Evolutionary conservation across 495 filamentous ascomycete genomes (phyloP).

Genomic region (Penicillium crystallinum): DNA sequence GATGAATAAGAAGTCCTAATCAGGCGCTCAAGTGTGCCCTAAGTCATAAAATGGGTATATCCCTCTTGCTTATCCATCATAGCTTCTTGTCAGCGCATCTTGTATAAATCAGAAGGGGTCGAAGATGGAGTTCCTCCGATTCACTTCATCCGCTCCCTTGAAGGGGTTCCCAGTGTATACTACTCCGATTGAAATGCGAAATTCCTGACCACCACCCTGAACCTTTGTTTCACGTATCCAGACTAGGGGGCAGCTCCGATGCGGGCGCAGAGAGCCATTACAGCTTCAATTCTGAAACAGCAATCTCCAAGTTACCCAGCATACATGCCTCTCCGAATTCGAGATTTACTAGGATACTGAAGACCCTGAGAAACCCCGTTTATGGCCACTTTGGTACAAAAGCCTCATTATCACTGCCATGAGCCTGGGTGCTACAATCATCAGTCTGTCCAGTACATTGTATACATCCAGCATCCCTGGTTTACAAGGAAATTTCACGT

Average conservation of each 20-base stretch:
- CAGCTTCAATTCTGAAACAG: neutral
- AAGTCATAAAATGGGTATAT: neutral
- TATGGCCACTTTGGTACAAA: conserved; percentile 18
- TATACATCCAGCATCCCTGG: conserved; percentile 21
- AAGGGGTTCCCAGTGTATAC: neutral
- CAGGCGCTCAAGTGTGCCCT: too few relatives aligned
- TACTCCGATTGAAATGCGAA: neutral
- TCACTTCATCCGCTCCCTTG: neutral
- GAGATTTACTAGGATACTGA: conserved; percentile 8
- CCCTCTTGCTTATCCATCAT: neutral
- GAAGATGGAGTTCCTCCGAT: neutral
- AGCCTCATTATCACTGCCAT: conserved; percentile 9
- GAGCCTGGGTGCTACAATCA: conserved; percentile 14
- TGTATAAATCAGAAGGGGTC: neutral
- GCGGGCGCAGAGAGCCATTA: neutral
- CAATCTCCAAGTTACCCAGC: conserved; percentile 7
- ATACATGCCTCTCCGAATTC: conserved; percentile 6
- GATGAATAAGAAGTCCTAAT: neutral
- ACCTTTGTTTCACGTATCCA: neutral
- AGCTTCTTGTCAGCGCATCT: neutral
- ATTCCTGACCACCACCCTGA: neutral
- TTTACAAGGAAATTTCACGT: conserved; percentile 51
- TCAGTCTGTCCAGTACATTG: conserved; percentile 10
- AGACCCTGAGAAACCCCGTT: conserved; percentile 9
- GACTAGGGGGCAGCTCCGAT: neutral